Evolutionary conservation across 768 basidiomycete genomes (phyloP), one percentile per base, ranked within the genome.

Genomic region (Plicaturopsis crispa): DNA sequence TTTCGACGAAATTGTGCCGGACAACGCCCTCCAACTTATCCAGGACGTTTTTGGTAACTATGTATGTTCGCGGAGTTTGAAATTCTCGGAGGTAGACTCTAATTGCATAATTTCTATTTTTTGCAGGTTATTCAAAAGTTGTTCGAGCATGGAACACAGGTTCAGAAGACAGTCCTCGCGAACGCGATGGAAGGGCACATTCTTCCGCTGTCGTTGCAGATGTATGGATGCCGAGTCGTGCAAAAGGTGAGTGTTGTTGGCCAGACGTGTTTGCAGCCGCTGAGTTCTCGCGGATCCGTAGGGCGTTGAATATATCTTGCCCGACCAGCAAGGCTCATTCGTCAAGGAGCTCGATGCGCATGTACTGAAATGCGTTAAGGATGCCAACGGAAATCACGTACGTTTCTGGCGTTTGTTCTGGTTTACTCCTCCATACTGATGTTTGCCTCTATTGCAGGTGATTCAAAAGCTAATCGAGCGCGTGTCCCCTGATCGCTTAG

Each of bases 41-140:
- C 83, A 82, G 50, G 90, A 96, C 54, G 86, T 96, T 32, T 98
- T 94, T 54, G 94, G 93, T 40, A 98, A 98, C 65, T 98, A 96
- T 63, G 86, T 89, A 54, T 48, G 83, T 63, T 18, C 18, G 18
- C 21, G 13, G 35, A 12, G 4, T n/a, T n/a, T n/a, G n/a, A n/a
- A n/a, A n/a, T n/a, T n/a, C n/a, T n/a, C n/a, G n/a, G n/a, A n/a
- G n/a, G n/a, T n/a, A n/a, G n/a, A n/a, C n/a, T n/a, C n/a, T n/a
- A n/a, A n/a, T n/a, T n/a, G n/a, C 18, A 37, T 38, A 16, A 39
- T 32, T 53, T 31, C 31, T 39, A 36, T 31, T 31, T 36, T n/a
- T 20, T 31, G 34, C 49, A 93, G 90, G 90, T 92, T 38, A 78
- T 94, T 44, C 94, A 98, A 59, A 94, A 93, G 60, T 56, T 96